These are phyloP conservation scores for Letharia columbiana DNA, from an alignment of 495 filamentous ascomycete species.

Conservation along the genomic window DNA sequence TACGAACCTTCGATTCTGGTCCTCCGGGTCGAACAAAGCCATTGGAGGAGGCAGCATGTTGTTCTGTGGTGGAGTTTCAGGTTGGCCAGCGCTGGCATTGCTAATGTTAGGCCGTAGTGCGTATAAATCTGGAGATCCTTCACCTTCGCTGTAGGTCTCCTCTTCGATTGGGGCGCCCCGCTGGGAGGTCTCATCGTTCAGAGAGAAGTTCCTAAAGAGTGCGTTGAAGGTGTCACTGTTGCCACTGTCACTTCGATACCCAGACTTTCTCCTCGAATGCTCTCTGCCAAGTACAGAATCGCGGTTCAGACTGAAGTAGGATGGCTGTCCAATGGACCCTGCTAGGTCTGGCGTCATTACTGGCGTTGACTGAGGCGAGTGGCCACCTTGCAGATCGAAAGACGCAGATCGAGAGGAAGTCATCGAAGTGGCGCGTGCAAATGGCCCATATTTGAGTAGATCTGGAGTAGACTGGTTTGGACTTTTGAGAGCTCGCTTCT, in stretches of 20 bases:
- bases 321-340: constrained; percentile 65
- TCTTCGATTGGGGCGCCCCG: constrained; percentile 53
- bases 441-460: constrained; percentile 84
- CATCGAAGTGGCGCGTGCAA: constrained; percentile 73
- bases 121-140: constrained; percentile 62
- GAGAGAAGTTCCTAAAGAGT: constrained; percentile 75
- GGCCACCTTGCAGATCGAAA: constrained; percentile 73
- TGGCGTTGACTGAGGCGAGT: constrained; percentile 77
- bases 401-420: constrained; percentile 93
- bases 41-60: constrained; percentile 88
- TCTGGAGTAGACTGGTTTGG: constrained; percentile 78
- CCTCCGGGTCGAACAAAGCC: constrained; percentile 93
- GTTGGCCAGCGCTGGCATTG: constrained; percentile 38
- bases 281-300: constrained; percentile 61
- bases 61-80: constrained; percentile 56
- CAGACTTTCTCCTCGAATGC: constrained; percentile 68
- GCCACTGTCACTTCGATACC: constrained; percentile 83
- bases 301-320: constrained; percentile 77
- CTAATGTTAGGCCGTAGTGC: constrained; percentile 53
- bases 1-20: constrained; percentile 87
- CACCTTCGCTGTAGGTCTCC: constrained; percentile 57
- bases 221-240: constrained; percentile 76
- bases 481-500: constrained; percentile 83
- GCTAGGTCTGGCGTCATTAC: constrained; percentile 74
- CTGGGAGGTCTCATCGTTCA: constrained; percentile 53